Conservation (phyloP, 257 asterid genomes). For the Primulina huaijiensis region DNA sequence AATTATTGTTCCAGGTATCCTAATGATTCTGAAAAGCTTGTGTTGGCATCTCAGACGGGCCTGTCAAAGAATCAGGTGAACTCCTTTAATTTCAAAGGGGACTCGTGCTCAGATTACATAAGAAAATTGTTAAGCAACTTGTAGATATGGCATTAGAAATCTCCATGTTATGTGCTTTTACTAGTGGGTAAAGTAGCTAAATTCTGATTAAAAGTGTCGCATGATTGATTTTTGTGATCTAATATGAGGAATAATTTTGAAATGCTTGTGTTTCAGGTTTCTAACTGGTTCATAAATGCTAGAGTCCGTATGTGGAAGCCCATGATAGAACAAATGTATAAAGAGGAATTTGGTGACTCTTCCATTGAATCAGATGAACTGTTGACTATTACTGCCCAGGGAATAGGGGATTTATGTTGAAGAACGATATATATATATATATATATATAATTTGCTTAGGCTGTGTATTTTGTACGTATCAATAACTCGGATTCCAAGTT, state of each 20-base stretch:
- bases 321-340: neutral
- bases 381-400: neutral
- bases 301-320: neutral
- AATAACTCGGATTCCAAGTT: neutral
- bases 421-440: no score
- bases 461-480: neutral
- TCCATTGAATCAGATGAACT: neutral
- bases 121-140: neutral
- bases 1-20: slow-evolving; percentile 59
- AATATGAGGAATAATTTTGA: neutral
- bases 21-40: slow-evolving; percentile 79
- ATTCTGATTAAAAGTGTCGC: neutral
- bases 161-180: neutral
- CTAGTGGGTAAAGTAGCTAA: neutral
- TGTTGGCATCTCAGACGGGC: slow-evolving; percentile 86
- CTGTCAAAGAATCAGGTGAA: slow-evolving; percentile 85
- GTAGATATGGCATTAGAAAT: neutral
- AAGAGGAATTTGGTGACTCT: neutral
- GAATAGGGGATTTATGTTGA: neutral
- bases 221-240: neutral
- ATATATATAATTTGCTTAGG: neutral
- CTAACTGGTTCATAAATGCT: neutral
- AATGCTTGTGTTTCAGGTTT: neutral
- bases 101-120: neutral
- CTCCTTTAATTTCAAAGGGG: neutral